Percentiles rank a stretch among this genome's conserved stretches.
Conservation (phyloP, 2,329 filamentous ascomycete genomes). For the Penicillium psychrosexuale region DNA sequence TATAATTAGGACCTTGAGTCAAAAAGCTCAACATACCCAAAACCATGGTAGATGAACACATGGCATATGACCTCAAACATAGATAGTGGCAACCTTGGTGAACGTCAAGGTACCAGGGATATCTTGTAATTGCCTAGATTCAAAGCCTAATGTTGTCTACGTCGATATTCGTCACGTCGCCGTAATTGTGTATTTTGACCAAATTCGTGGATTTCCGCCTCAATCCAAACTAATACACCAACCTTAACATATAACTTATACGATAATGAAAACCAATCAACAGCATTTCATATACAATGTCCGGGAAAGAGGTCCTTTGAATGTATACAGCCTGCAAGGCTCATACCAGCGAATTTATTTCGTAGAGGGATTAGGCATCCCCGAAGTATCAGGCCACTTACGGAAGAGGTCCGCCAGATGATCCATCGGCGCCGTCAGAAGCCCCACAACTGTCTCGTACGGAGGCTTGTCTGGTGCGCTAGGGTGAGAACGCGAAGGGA, state of each 20-base stretch:
- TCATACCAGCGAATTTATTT: constrained; percentile 2
- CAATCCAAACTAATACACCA: not conserved
- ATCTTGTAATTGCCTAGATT: not conserved
- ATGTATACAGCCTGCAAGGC: not conserved
- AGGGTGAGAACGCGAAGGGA: constrained; percentile 51
- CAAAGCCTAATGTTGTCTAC: not conserved
- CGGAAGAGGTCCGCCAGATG: constrained; percentile 53
- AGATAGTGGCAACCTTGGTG: not conserved
- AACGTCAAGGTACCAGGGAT: too few relatives aligned
- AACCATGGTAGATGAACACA: not conserved
- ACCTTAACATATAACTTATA: not conserved
- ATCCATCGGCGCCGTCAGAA: constrained; percentile 58
- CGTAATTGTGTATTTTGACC: not conserved
- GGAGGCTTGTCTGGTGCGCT: constrained; percentile 50
- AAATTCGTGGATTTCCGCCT: not conserved
- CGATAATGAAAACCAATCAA: not conserved
- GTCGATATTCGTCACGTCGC: not conserved
- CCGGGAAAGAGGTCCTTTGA: not conserved
- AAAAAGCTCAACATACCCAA: not conserved
- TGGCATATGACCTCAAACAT: not conserved
- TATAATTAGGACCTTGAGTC: not conserved
- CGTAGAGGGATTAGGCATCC: constrained; percentile 14
- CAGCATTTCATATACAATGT: not conserved
- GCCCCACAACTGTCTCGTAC: constrained; percentile 54
- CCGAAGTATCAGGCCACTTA: constrained; percentile 41